Evolutionary conservation across 139 green algal species (phyloP).

Genomic region (Zygnema cylindricum): DNA sequence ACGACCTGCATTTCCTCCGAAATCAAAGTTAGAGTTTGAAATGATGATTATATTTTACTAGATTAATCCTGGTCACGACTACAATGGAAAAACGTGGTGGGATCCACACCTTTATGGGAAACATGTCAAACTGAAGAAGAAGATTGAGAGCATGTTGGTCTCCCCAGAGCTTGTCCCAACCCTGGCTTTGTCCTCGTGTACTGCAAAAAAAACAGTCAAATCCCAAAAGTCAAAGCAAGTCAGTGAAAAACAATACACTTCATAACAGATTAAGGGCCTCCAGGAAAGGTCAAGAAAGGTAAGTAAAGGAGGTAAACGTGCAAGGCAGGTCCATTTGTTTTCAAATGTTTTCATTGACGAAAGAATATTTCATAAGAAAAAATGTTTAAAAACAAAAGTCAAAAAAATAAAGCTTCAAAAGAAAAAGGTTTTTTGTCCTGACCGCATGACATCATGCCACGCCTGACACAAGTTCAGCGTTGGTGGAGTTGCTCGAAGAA

Average conservation of each 20-base stretch:
- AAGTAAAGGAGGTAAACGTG: neutral
- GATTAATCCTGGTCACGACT: no score
- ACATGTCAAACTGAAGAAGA: neutral
- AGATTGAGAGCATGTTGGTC: neutral
- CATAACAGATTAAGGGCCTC: no score
- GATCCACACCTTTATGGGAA: slow-evolving; percentile 15
- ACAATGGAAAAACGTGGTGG: neutral
- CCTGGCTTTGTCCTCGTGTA: no score
- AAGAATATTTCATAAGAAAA: neutral
- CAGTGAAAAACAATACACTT: no score
- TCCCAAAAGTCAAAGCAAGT: no score
- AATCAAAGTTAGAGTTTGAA: no score
- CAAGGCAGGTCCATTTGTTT: no score
- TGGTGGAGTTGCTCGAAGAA: neutral
- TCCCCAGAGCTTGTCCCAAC: neutral
- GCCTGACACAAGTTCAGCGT: neutral
- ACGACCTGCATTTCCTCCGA: slow-evolving; percentile 7
- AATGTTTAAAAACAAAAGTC: neutral
- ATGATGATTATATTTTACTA: no score
- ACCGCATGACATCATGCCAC: slow-evolving; percentile 32
- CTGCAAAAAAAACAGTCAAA: no score
- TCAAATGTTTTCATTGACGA: neutral
- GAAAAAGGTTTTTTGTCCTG: neutral
- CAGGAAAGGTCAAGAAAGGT: neutral
- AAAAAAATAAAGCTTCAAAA: neutral